Evolutionary conservation across 2,329 filamentous ascomycete genomes (phyloP).

Genomic region (Paecilomyces niveus): DNA sequence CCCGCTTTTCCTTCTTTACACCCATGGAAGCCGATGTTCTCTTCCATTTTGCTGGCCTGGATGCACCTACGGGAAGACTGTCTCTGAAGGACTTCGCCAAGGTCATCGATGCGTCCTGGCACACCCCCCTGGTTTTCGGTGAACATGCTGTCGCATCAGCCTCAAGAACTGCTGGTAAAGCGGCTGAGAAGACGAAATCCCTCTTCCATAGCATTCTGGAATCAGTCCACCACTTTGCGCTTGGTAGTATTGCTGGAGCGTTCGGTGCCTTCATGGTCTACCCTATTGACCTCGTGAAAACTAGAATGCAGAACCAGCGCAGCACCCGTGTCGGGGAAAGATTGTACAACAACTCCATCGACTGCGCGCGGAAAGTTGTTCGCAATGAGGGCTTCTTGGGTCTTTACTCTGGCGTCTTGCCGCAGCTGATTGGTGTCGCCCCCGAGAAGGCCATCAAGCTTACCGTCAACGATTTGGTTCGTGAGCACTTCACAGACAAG

Average conservation of each 20-base stretch:
- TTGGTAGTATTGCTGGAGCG: slow-evolving; percentile 85
- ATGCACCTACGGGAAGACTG: slow-evolving; percentile 79
- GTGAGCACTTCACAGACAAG: slow-evolving; percentile 65
- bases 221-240: slow-evolving; percentile 80
- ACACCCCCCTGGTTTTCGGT: slow-evolving; percentile 54
- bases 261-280: slow-evolving; percentile 99
- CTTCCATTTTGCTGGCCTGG: slow-evolving; percentile 94
- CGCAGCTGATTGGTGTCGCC: slow-evolving; percentile 94
- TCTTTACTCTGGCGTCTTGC: slow-evolving; percentile 88
- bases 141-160: slow-evolving; percentile 36
- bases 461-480: slow-evolving; percentile 91
- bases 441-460: slow-evolving; percentile 99
- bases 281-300: slow-evolving; percentile 97
- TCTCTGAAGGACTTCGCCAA: slow-evolving; percentile 82
- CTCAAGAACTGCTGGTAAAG: slow-evolving; percentile 42
- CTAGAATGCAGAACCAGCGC: slow-evolving; percentile 95
- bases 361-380: slow-evolving; percentile 90
- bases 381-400: slow-evolving; percentile 85
- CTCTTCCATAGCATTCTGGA: slow-evolving; percentile 61
- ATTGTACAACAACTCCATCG: slow-evolving; percentile 93
- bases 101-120: slow-evolving; percentile 90
- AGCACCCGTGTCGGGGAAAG: slow-evolving; percentile 72
- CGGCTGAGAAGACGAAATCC: slow-evolving; percentile 49
- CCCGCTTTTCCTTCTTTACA: slow-evolving; percentile 91
- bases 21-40: slow-evolving; percentile 98